Conservation (phyloP, 495 filamentous ascomycete genomes). For the Penicillium cinerascens region DNA sequence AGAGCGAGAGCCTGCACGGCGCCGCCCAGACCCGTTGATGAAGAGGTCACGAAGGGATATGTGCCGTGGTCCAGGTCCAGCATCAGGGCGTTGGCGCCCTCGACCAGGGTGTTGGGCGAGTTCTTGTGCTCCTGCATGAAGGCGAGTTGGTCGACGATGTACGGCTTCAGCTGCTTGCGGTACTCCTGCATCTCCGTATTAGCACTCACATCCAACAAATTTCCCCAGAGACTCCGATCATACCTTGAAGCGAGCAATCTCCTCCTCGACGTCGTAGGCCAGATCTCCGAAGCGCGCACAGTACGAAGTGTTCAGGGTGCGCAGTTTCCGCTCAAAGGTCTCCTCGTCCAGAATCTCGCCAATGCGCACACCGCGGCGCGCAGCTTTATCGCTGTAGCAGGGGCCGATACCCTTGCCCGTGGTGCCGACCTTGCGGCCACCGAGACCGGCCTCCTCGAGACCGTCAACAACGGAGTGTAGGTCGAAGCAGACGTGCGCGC, state of each 20-base stretch:
- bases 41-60: conserved; percentile 83
- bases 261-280: conserved; percentile 74
- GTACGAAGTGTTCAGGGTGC: conserved; percentile 61
- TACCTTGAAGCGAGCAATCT: conserved; percentile 66
- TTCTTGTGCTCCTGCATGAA: conserved; percentile 49
- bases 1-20: conserved; percentile 67
- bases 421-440: conserved; percentile 57
- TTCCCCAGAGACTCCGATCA: no score
- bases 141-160: conserved; percentile 61
- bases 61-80: conserved; percentile 74
- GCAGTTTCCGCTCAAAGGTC: conserved; percentile 69
- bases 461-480: conserved; percentile 80
- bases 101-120: conserved; percentile 68
- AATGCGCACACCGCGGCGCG: conserved; percentile 69
- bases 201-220: no score
- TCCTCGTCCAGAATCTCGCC: conserved; percentile 72
- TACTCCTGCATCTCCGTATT: conserved; percentile 48
- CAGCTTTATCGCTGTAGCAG: conserved; percentile 77
- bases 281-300: conserved; percentile 72
- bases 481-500: conserved; percentile 81
- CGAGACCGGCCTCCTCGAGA: conserved; percentile 74
- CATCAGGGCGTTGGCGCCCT: conserved; percentile 88
- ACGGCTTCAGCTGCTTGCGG: conserved; percentile 61
- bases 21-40: conserved; percentile 71
- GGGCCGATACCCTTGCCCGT: conserved; percentile 71